Conservation (phyloP, 768 basidiomycete genomes). For the Phlegmacium glaucopus region DNA sequence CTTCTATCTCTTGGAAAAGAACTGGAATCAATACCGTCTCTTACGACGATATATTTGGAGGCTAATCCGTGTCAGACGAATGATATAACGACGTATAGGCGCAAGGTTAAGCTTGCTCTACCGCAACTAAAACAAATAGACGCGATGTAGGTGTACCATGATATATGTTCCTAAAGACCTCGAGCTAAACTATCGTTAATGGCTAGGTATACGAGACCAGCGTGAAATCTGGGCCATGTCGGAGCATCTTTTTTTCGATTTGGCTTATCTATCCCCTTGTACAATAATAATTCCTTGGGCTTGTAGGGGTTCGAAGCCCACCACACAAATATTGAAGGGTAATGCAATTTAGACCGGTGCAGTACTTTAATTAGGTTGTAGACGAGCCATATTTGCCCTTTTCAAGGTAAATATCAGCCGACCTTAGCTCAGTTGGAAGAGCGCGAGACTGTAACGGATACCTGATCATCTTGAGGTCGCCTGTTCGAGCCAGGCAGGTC, state of each 20-base stretch:
- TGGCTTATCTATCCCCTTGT: no score
- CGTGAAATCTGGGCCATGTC: background rate
- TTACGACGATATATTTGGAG: constrained; percentile 93
- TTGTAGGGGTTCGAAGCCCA: no score
- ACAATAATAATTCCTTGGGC: no score
- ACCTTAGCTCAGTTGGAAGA: constrained; percentile 53
- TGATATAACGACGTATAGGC: constrained; percentile 75
- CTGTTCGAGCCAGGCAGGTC: constrained; percentile 63
- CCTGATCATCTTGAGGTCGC: constrained; percentile 47
- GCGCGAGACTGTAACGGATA: constrained; percentile 44
- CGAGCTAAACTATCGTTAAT: background rate
- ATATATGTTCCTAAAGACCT: background rate
- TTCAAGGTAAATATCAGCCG: constrained; percentile 12
- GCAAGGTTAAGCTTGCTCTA: constrained; percentile 85
- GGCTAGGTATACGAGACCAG: constrained; percentile 14
- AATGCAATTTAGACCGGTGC: no score
- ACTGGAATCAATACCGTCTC: constrained; percentile 52
- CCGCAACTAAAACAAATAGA: constrained; percentile 94
- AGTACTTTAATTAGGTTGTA: no score
- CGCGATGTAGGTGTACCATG: constrained; percentile 70
- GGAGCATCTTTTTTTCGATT: no score
- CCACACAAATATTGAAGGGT: no score
- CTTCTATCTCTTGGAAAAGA: constrained; percentile 66
- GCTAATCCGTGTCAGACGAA: constrained; percentile 86
- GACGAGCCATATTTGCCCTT: no score